These are phyloP conservation scores for Saccharomycopsis schoenii DNA, from an alignment of 805 yeast species.

Conservation along the genomic window DNA sequence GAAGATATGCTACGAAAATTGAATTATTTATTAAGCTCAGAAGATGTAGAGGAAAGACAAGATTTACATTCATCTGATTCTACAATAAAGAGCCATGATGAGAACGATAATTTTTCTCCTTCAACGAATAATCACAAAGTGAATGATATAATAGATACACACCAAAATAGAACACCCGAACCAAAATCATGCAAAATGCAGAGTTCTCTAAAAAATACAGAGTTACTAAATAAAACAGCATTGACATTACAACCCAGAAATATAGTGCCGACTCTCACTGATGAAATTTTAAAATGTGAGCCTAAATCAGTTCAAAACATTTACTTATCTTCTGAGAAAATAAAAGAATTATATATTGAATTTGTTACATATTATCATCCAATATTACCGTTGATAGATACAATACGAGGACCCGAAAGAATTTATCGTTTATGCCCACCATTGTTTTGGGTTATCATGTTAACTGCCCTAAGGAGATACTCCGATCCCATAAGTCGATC, in stretches of 20 bases:
- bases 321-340: conserved; percentile 48
- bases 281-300: conserved; percentile 38
- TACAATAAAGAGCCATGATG: not conserved
- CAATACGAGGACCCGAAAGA: conserved; percentile 70
- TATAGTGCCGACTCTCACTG: conserved; percentile 21
- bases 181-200: not conserved
- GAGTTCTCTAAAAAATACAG: not conserved
- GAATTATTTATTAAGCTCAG: conserved; percentile 13
- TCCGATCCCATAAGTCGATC: conserved; percentile 27
- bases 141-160: not conserved
- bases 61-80: not conserved
- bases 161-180: not conserved
- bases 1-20: conserved; percentile 13
- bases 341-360: conserved; percentile 54
- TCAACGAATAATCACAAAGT: not conserved
- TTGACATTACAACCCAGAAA: not conserved
- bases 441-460: conserved; percentile 87
- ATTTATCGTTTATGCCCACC: conserved; percentile 76
- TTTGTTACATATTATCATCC: conserved; percentile 75
- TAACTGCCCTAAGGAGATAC: conserved; percentile 68
- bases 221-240: not conserved
- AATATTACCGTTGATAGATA: conserved; percentile 79
- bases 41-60: not conserved
- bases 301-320: conserved; percentile 69
- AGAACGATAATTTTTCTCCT: not conserved